Evolutionary conservation across 1,284 basidiomycete genomes (phyloP).

Genomic region (Naganishia liquefaciens): DNA sequence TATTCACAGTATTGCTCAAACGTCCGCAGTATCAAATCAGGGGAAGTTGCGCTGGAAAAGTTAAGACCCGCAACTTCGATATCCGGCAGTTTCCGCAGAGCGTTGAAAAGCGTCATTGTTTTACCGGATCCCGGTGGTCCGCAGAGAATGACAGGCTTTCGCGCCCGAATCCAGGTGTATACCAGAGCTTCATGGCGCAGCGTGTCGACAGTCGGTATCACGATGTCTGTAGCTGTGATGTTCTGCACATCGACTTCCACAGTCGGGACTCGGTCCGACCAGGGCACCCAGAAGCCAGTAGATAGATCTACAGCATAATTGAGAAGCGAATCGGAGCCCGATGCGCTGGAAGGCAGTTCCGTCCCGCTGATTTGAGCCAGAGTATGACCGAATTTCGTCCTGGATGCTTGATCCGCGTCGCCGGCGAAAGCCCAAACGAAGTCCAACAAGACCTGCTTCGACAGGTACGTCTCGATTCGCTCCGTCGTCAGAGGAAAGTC

Average conservation of each 20-base stretch:
- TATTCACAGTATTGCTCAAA: slow-evolving; percentile 99
- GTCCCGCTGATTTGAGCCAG: slow-evolving; percentile 81
- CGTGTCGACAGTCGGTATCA: slow-evolving; percentile 98
- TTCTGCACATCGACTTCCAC: slow-evolving; percentile 97
- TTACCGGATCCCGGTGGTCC: slow-evolving; percentile 99
- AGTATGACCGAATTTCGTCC: slow-evolving; percentile 87
- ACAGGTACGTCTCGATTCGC: slow-evolving; percentile 84
- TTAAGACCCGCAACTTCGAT: slow-evolving; percentile 99
- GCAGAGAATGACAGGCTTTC: slow-evolving; percentile 97
- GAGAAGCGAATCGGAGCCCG: slow-evolving; percentile 76
- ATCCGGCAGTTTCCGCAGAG: slow-evolving; percentile 93
- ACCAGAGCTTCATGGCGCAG: slow-evolving; percentile 97
- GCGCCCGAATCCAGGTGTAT: slow-evolving; percentile 98
- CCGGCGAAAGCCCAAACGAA: slow-evolving; percentile 99
- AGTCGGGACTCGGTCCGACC: slow-evolving; percentile 87
- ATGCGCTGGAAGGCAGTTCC: slow-evolving; percentile 73
- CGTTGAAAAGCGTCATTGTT: slow-evolving; percentile 99
- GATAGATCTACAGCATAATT: slow-evolving; percentile 92
- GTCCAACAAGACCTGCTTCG: slow-evolving; percentile 84
- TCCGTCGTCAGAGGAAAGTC: slow-evolving; percentile 89
- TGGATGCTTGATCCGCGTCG: slow-evolving; percentile 85
- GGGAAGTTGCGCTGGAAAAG: slow-evolving; percentile 98
- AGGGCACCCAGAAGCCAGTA: slow-evolving; percentile 84
- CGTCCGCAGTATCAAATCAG: slow-evolving; percentile 96
- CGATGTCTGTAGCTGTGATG: slow-evolving; percentile 91